These are phyloP conservation scores for Dactylis glomerata DNA, from an alignment of 176 grass and related monocot genomes.

Conservation along the genomic window DNA sequence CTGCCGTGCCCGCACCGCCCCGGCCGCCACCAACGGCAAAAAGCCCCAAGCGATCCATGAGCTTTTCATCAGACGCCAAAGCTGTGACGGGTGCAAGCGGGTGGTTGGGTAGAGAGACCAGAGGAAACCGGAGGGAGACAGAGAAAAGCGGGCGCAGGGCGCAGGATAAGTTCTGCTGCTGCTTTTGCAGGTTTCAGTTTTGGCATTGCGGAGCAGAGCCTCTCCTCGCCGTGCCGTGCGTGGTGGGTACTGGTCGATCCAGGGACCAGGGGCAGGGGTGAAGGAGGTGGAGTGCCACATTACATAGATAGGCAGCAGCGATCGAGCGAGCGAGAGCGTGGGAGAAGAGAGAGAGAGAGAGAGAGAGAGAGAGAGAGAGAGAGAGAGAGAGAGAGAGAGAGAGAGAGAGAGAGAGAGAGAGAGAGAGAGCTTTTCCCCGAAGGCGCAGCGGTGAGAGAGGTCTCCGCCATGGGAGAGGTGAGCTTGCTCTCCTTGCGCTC, in stretches of 20 bases:
- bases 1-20: neutral
- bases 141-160: neutral
- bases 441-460: neutral
- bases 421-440: no score
- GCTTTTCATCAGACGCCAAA: neutral
- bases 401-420: neutral
- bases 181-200: neutral
- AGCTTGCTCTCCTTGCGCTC: neutral
- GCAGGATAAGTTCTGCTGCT: neutral
- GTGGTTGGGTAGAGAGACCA: neutral
- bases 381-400: neutral
- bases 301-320: neutral
- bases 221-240: neutral
- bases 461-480: conserved; percentile 27
- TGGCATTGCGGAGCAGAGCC: no score
- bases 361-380: neutral
- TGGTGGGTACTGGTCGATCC: neutral
- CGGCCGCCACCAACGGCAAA: conserved; percentile 25
- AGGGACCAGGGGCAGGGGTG: neutral
- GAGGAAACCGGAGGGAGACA: no score
- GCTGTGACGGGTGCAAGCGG: no score
- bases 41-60: no score
- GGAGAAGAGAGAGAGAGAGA: neutral
- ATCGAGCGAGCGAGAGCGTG: neutral
- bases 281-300: neutral